These are phyloP conservation scores for Magnusiomyces suaveolens DNA, from an alignment of 1,139 yeast genomes.

Conservation along the genomic window DNA sequence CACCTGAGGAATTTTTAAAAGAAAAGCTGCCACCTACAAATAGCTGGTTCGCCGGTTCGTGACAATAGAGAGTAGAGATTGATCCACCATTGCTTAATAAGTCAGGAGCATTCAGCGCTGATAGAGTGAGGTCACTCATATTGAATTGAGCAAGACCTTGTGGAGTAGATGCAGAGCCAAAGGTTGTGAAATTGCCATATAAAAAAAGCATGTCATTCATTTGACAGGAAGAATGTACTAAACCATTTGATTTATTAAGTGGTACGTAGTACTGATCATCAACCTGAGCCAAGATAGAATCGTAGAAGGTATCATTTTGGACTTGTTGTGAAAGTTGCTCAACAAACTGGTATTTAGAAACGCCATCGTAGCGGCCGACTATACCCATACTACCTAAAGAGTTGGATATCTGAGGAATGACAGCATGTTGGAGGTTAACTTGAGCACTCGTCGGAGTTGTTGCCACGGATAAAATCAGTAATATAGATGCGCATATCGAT, in stretches of 20 bases:
- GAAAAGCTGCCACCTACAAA: constrained; percentile 77
- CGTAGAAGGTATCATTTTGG: constrained; percentile 17
- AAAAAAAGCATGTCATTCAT: constrained; percentile 39
- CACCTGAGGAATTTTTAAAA: constrained; percentile 49
- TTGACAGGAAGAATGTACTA: constrained; percentile 27
- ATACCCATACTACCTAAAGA: constrained; percentile 43
- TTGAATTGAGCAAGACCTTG: constrained; percentile 50
- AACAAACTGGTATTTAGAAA: constrained; percentile 46
- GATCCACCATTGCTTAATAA: constrained; percentile 26
- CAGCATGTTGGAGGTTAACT: constrained; percentile 6
- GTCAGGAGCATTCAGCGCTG: constrained; percentile 1
- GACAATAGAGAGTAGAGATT: constrained; percentile 44
- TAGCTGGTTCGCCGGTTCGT: constrained; percentile 41
- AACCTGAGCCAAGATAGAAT: constrained; percentile 23
- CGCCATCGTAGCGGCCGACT: constrained; percentile 55
- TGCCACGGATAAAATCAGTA: neutral
- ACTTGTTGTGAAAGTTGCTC: constrained; percentile 37
- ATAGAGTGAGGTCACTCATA: constrained; percentile 37
- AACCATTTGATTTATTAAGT: constrained; percentile 25
- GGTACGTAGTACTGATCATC: constrained; percentile 9
- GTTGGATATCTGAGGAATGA: constrained; percentile 22
- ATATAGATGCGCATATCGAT: neutral
- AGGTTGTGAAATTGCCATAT: constrained; percentile 36
- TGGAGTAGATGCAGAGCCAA: constrained; percentile 33
- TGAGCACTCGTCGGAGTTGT: constrained; percentile 5